Base-by-base conservation (phyloP, 805 yeast species). In the Candida anglica region DNA sequence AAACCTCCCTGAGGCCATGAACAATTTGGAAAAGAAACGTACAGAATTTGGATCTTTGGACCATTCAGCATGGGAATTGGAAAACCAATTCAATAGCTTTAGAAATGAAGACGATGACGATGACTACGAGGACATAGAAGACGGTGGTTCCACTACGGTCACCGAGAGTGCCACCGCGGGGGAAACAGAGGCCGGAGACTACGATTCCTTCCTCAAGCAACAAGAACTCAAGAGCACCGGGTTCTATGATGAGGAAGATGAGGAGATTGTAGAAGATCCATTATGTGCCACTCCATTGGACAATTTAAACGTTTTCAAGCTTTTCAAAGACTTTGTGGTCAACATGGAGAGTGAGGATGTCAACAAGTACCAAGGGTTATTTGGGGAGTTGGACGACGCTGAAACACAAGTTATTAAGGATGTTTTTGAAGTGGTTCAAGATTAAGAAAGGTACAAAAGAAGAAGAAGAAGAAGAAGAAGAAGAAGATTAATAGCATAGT, bases 221-320 rank as follows among this genome's bases (percentile, higher is more conserved):
- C 47, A 45, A 31, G 63, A 56, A 25, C 32, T 42, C 21, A 33
- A 40, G 19, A 38, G 38, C 24, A 26, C 48, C 1, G 53, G 58
- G 3, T 43, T 47, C 18, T 48, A 52, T 16, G 43, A 44, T 15
- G 79, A 73, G 40, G 77, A 74, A n/a, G 79, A 78, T 30, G 89
- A 81, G 27, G 86, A 79, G 9, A 63, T 84, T 13, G 76, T 75
- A 27, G 97, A 89, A 50, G 96, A 57, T 40, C 61, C 96, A 4
- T 67, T 85, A 47, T 73, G 81, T 9, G 80, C 81, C 38, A 81
- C 88, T 1, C 80, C 94, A 1, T 66, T 93, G 28, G 97, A 91
- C 48, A 64, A 68, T 27, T 58, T 88, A 32, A 81, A 88, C 48
- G 76, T 85, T 3, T 84, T 77, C 55, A 65, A 69, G 8, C 72